Percentiles rank a stretch among this genome's conserved stretches.
Evolutionary conservation across 768 basidiomycete genomes (phyloP).

Genomic region (Peribolospora baueri): DNA sequence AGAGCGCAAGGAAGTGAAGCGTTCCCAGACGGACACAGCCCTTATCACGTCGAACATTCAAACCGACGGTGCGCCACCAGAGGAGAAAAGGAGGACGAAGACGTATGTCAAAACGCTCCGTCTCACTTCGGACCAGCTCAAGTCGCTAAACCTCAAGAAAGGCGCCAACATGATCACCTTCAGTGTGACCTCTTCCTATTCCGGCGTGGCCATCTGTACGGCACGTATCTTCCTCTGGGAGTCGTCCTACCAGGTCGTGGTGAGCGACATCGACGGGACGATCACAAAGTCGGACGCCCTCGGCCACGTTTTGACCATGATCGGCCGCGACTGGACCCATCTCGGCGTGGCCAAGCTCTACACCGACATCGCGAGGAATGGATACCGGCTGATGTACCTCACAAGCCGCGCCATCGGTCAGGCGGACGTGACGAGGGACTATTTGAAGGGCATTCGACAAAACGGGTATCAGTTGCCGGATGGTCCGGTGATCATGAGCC

Average conservation of each 20-base stretch:
- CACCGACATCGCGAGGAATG: conserved; percentile 81
- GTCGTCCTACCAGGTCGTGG: conserved; percentile 61
- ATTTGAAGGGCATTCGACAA: conserved; percentile 82
- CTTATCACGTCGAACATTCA: too few species aligned
- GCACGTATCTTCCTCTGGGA: conserved; percentile 94
- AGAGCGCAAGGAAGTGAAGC: too few species aligned
- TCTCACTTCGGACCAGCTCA: conserved; percentile 80
- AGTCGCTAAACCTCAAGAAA: conserved; percentile 55
- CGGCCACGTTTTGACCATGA: conserved; percentile 90
- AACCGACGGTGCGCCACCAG: too few species aligned
- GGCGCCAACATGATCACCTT: conserved; percentile 85
- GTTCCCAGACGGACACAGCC: background rate
- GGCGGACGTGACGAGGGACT: conserved; percentile 85
- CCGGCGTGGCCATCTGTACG: conserved; percentile 54
- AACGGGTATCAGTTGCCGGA: conserved; percentile 90
- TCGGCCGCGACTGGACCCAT: conserved; percentile 96
- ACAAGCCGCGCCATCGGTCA: conserved; percentile 94
- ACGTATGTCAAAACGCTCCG: conserved; percentile 79
- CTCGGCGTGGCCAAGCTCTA: conserved; percentile 89
- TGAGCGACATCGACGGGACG: conserved; percentile 96
- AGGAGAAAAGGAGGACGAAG: conserved; percentile 10
- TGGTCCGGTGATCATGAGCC: conserved; percentile 96
- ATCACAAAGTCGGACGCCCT: conserved; percentile 98
- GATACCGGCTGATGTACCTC: conserved; percentile 93
- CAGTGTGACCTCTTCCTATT: conserved; percentile 51